These are phyloP conservation scores for Mycosphaerella sp. DNA, from an alignment of 2,329 filamentous ascomycete species.

Conservation along the genomic window DNA sequence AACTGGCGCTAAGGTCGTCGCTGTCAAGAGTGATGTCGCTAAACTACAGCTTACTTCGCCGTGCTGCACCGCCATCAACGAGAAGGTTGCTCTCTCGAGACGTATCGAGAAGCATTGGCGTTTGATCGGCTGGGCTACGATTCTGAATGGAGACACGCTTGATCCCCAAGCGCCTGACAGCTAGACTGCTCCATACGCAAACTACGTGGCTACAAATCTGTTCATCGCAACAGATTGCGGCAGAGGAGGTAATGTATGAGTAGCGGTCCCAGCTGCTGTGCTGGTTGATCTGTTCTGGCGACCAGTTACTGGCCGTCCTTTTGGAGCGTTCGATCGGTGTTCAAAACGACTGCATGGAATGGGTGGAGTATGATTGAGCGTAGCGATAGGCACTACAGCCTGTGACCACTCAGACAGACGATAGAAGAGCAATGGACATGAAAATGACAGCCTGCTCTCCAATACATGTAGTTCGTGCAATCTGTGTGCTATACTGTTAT, in stretches of 20 bases:
- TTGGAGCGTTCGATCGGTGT: not conserved
- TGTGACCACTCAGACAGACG: not conserved
- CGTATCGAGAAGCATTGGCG: constrained; percentile 99
- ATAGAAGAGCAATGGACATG: not conserved
- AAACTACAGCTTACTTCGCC: constrained; percentile 78
- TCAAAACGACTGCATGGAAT: not conserved
- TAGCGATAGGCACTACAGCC: not conserved
- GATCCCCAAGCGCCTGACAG: constrained; percentile 15
- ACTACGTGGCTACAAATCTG: no score
- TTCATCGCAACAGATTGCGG: no score
- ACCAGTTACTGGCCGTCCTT: not conserved
- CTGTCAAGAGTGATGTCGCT: constrained; percentile 95
- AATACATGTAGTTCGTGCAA: not conserved
- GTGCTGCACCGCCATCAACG: constrained; percentile 92
- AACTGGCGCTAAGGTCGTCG: constrained; percentile 93
- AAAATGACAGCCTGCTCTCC: not conserved
- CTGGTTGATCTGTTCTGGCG: not conserved
- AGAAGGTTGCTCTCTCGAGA: constrained; percentile 93
- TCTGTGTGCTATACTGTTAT: not conserved
- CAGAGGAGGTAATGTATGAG: not conserved
- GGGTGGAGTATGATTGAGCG: not conserved
- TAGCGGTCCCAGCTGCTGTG: not conserved
- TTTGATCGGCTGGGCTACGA: constrained; percentile 67
- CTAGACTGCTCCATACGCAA: not conserved
- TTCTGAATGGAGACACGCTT: constrained; percentile 23